Evolutionary conservation across 495 filamentous ascomycete genomes (phyloP).

Genomic region (Pyrenopolyporus hunteri): DNA sequence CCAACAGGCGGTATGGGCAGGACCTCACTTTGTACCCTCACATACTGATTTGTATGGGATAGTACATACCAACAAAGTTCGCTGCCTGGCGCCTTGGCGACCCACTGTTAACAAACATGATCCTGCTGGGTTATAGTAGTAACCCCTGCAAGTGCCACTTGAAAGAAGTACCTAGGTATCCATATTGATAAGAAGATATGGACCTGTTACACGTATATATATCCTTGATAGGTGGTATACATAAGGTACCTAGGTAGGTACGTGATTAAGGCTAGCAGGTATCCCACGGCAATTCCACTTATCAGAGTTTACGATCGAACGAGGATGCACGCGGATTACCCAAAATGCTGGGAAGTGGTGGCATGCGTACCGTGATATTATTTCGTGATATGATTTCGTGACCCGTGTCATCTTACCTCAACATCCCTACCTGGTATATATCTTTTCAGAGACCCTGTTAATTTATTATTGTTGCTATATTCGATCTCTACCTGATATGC

Average conservation of each 20-base stretch:
- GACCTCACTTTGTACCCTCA: too few species aligned
- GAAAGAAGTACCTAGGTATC: too few species aligned
- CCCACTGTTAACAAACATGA: too few species aligned
- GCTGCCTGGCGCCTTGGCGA: too few species aligned
- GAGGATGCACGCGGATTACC: conserved; percentile 13
- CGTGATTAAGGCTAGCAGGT: background rate
- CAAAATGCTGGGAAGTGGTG: conserved; percentile 12
- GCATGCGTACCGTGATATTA: background rate
- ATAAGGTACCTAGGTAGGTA: background rate
- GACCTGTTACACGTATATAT: too few species aligned
- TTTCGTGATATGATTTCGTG: conserved; percentile 26
- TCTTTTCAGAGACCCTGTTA: conserved; percentile 7
- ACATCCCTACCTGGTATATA: conserved; percentile 2
- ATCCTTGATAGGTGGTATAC: too few species aligned
- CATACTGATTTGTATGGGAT: too few species aligned
- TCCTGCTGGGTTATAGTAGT: too few species aligned
- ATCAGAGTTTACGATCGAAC: conserved; percentile 14
- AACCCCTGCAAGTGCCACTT: too few species aligned
- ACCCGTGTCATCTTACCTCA: conserved; percentile 35
- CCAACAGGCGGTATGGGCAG: too few species aligned
- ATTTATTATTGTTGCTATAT: conserved; percentile 23
- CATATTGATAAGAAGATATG: too few species aligned
- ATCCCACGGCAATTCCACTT: background rate
- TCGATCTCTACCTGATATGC: conserved; percentile 6
- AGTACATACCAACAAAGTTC: too few species aligned